Conservation (phyloP, 2,329 filamentous ascomycete species). For the Tricladium varicosporioides region DNA sequence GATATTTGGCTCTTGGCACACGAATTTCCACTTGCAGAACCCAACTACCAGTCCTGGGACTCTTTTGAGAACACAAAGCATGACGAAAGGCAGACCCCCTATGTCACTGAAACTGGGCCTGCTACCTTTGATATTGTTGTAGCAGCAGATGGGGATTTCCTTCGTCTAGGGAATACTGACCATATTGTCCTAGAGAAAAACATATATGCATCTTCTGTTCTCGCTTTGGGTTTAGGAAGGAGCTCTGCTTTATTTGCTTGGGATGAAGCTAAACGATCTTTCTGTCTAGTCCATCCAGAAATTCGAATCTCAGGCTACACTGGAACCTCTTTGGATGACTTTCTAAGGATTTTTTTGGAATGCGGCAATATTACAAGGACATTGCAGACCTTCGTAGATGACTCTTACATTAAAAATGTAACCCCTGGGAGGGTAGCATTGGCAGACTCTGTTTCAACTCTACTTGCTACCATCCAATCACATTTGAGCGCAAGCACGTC, state of each 20-base stretch:
- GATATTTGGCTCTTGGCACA: constrained; percentile 50
- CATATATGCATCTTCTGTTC: constrained; percentile 55
- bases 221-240: constrained; percentile 66
- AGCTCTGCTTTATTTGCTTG: constrained; percentile 70
- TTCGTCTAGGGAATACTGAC: constrained; percentile 38
- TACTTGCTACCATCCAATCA: constrained; percentile 34
- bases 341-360: constrained; percentile 37
- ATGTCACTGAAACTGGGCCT: constrained; percentile 68
- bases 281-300: constrained; percentile 46
- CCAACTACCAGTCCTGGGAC: constrained; percentile 66
- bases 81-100: constrained; percentile 44
- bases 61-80: constrained; percentile 51
- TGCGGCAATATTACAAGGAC: constrained; percentile 35
- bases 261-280: constrained; percentile 50
- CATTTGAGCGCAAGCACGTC: constrained; percentile 27
- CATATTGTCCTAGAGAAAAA: constrained; percentile 46
- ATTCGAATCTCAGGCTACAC: constrained; percentile 48
- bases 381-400: constrained; percentile 31
- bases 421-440: constrained; percentile 33
- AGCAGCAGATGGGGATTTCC: constrained; percentile 39
- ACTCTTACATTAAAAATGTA: constrained; percentile 26
- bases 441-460: constrained; percentile 38
- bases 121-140: constrained; percentile 64
- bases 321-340: constrained; percentile 51
- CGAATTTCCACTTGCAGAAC: constrained; percentile 30